Evolutionary conservation across 352 stramenopile species (phyloP), one percentile per base, ranked within the genome.

Genomic region (Lagenidium sp.): DNA sequence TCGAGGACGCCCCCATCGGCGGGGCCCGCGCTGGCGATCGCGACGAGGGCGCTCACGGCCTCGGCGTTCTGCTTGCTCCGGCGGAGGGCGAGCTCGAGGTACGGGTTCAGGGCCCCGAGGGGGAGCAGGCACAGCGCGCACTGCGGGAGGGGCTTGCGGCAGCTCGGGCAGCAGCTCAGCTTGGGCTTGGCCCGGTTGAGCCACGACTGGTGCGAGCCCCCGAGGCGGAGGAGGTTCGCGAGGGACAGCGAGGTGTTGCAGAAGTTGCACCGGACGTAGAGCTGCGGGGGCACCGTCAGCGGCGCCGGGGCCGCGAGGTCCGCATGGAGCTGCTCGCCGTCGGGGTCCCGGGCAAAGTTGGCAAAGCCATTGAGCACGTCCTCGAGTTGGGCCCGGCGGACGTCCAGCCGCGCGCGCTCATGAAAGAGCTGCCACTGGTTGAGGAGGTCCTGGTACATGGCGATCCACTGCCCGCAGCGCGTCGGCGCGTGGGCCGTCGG

Each of bases 361-460:
- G 67, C 57, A 42, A 92, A 84, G 0, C 64, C 59, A 39, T 93
- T 95, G 6, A 97, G 49, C 6, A 88, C 56, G 41, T 94, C 83
- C 15, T 97, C 62, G 3, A 96, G 61, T 40, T 97, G 87, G 20
- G 82, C 81, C 13, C 89, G 76, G 16, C 83, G 87, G 19, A 97
- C 87, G 62, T 97, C 93, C 51, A 97, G 96, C 15, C 88, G 79
- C 15, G 90, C 85, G 44, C 93, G 73, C 37, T 83, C 81, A 43
- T 97, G 83, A 68, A 95, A 98, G 36, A 98, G 85, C 58, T 96
- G 87, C 71, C 83, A 95, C 22, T 85, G 83, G 50, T 98, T 98
- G 2, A 98, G 66, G 31, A 97, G 55, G 15, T 90, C 65, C 26
- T 95, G 79, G 53, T 97, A 98, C 22, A 73, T 82, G 25, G 92